phyloP scores from a whole-genome alignment of 495 filamentous ascomycete species.

The Penicillium tannophilum region DNA sequence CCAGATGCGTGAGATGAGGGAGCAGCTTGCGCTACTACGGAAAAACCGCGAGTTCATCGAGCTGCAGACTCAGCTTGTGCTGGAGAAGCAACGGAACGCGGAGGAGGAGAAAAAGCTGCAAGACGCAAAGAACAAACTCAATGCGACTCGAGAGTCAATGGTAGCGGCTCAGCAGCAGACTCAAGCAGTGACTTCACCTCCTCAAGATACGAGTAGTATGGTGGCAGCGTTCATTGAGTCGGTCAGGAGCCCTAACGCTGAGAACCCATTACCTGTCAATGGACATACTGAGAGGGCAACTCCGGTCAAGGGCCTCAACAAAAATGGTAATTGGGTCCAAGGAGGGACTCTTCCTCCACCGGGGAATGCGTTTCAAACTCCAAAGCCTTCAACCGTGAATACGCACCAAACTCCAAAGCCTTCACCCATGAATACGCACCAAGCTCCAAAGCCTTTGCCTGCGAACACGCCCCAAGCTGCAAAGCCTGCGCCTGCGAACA shows the following conservation, averaged over 20 bases:
- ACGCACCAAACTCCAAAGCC: neutral
- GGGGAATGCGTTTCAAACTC: neutral
- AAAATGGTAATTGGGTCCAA: neutral
- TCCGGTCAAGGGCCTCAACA: neutral
- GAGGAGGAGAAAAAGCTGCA: conserved; percentile 2
- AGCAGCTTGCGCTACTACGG: neutral
- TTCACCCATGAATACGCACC: too few species aligned
- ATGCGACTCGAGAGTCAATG: neutral
- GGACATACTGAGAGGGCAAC: too few species aligned
- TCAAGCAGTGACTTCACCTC: neutral
- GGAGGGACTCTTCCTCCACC: neutral
- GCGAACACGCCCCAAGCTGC: too few species aligned
- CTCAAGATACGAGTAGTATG: neutral
- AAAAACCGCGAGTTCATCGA: conserved; percentile 5
- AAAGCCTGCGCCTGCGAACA: neutral
- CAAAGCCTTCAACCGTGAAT: neutral
- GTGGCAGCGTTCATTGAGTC: neutral
- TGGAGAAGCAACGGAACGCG: neutral
- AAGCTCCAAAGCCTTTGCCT: too few species aligned
- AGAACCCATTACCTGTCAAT: neutral
- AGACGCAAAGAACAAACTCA: conserved; percentile 2
- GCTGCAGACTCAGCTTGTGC: neutral
- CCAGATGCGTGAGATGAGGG: neutral
- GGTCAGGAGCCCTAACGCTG: neutral
- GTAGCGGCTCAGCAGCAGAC: too few species aligned